Conservation (phyloP, 495 filamentous ascomycete genomes). For the Penicillium bovifimosum region DNA sequence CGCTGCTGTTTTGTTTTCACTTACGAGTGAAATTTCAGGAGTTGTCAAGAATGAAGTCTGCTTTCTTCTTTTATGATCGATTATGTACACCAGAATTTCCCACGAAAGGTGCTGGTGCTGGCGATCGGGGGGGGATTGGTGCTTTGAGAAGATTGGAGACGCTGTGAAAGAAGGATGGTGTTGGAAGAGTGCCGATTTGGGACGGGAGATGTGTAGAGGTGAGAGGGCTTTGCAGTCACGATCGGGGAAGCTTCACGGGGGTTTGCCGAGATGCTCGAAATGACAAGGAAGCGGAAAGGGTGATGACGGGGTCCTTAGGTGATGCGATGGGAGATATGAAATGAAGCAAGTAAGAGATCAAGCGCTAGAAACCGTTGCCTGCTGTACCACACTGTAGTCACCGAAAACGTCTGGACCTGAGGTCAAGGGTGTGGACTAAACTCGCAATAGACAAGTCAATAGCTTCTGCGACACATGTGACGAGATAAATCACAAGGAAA, state of each 20-base stretch:
- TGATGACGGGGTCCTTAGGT: constrained; percentile 13
- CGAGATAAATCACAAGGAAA: background rate
- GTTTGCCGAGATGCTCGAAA: constrained; percentile 8
- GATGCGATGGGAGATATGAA: constrained; percentile 24
- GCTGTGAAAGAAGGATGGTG: constrained; percentile 34
- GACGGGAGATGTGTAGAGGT: constrained; percentile 27
- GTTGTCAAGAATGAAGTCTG: constrained; percentile 40
- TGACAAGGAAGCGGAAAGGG: constrained; percentile 11
- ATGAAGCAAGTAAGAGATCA: constrained; percentile 14
- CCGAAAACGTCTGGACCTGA: constrained; percentile 7
- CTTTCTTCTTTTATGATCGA: constrained; percentile 52
- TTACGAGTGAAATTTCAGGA: constrained; percentile 39
- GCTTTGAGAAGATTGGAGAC: constrained; percentile 34
- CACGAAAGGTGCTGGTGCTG: constrained; percentile 88
- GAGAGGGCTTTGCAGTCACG: constrained; percentile 13
- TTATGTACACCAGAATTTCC: constrained; percentile 86
- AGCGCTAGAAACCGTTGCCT: constrained; percentile 10
- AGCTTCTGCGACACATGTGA: background rate
- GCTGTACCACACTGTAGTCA: constrained; percentile 5
- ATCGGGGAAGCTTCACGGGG: constrained; percentile 14
- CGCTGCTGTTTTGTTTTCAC: constrained; percentile 32
- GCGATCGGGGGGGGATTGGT: constrained; percentile 44
- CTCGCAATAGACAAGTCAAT: background rate
- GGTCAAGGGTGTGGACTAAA: background rate
- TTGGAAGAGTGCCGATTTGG: constrained; percentile 21